phyloP scores from a whole-genome alignment of 345 rosid genomes.

The Gossypium anomalum region DNA sequence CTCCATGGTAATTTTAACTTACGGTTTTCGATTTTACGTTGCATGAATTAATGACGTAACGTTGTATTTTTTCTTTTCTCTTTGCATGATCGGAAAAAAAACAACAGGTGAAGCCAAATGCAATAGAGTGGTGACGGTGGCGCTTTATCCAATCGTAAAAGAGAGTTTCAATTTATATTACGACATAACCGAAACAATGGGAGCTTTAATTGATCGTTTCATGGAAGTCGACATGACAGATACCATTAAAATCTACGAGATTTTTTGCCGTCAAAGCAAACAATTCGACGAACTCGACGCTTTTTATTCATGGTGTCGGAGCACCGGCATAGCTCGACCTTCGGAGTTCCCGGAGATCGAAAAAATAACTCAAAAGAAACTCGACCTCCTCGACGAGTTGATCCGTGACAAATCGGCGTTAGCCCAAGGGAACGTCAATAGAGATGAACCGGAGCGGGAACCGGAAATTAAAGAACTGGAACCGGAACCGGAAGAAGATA shows the following conservation, averaged over 20 bases:
- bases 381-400: conserved; percentile 77
- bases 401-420: conserved; percentile 61
- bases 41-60: not conserved
- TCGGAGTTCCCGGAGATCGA: conserved; percentile 85
- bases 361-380: conserved; percentile 66
- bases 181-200: conserved; percentile 61
- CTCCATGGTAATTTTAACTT: too few relatives aligned
- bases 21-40: too few relatives aligned
- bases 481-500: conserved; percentile 38
- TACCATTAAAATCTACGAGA: conserved; percentile 61
- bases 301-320: conserved; percentile 69
- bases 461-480: conserved; percentile 24
- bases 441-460: conserved; percentile 24
- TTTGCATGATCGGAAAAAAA: not conserved
- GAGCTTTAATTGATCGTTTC: conserved; percentile 61
- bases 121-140: conserved; percentile 72
- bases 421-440: conserved; percentile 24
- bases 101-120: conserved; percentile 42
- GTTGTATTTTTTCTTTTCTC: not conserved
- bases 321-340: conserved; percentile 57
- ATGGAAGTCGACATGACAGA: conserved; percentile 61
- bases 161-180: conserved; percentile 74
- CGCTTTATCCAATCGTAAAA: conserved; percentile 59
- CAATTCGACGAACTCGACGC: conserved; percentile 66
- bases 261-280: conserved; percentile 55